Base-by-base conservation (phyloP, 805 yeast species). In the Candida alai region DNA sequence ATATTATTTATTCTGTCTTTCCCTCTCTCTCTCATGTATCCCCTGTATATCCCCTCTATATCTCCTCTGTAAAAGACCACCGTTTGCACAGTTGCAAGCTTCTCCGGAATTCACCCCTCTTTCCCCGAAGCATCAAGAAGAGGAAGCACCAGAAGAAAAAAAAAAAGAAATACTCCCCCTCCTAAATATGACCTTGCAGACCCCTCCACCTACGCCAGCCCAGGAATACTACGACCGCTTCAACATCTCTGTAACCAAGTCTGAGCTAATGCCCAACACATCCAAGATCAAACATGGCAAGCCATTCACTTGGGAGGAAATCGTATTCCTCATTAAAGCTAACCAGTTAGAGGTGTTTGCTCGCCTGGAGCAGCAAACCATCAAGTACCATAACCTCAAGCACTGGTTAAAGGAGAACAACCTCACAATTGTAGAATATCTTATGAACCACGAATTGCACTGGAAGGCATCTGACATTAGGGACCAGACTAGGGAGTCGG, bases 291-390 rank as follows among this genome's bases (percentile, higher is more conserved):
- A 50, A 21, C 37, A 39, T 30, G 51, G 48, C 10, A 36, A 45
- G 12, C 74, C 78, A 2, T 68, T 73, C 42, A 47, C 64, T 3
- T 78, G 83, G 79, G 49, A 51, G 7, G 65, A 68, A 28, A 60
- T 68, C 6, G 44, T 49, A 23, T 42, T 56, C 8, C 57, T 72
- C 15, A 60, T 77, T 3, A 38, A 38, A 0, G 39, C 56, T 5
- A 74, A 74, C 36, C 56, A 65, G 27, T 59, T 79, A 25, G 71
- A 70, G 23, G 47, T 50, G 17, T 59, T 80, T 33, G 73, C 74
- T 29, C 60, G 89, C 42, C 67, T 76, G 4, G 52, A 56, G 10
- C 58, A 48, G 17, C 65, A 60, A 21, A 61, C 74, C n/a, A 54
- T 57, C 3, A 48, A 49, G 34, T 81, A 82, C 45, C 50, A 56